Evolutionary conservation across 106 monocot species (phyloP), one percentile per base, ranked within the genome.

Genomic region (Dioscorea alata): DNA sequence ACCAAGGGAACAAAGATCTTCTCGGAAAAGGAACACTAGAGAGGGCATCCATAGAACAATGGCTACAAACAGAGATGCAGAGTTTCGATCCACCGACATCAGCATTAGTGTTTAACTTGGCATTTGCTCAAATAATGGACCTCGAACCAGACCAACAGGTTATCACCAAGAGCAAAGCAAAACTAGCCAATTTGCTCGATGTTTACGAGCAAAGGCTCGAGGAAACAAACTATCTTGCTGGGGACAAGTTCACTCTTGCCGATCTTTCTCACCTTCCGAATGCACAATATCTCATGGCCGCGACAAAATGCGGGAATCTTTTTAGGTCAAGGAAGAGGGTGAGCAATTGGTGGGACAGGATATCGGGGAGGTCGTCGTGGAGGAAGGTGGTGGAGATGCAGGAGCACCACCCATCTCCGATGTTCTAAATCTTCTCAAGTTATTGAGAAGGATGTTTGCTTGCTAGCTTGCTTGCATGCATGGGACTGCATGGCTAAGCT

Each of bases 181-280:
- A 50, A 35, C 74, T 80, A 13, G 49, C 21, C 16, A 33, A 34
- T 48, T 64, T 80, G 69, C 69, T 80, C 34, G 65, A 74, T 59
- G 51, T 73, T 56, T 79, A 79, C 73, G 79, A 79, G 56, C 51
- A 49, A 31, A 21, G 73, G 62, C 79, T 74, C 21, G 57, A 48
- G 50, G 80, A 69, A 70, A 56, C 34, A 31, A 0, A 8, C 16
- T 79, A 22, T 63, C 57, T 79, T 14, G 73, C 79, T 4, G 79
- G 79, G 13, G 74, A 79, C 69, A 64, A 74, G 31, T 79, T 79
- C 79, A 79, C 73, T 4, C 68, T 79, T 49, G 79, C 73, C 32
- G 79, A 79, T 62, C 79, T 79, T 22, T 74, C 79, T 8, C 79
- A 79, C 79, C 61, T 79, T 0, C 73, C 79, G 33, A 79, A 68